Conservation (phyloP, 139 green algal species). For the Coelastrella sp. region DNA sequence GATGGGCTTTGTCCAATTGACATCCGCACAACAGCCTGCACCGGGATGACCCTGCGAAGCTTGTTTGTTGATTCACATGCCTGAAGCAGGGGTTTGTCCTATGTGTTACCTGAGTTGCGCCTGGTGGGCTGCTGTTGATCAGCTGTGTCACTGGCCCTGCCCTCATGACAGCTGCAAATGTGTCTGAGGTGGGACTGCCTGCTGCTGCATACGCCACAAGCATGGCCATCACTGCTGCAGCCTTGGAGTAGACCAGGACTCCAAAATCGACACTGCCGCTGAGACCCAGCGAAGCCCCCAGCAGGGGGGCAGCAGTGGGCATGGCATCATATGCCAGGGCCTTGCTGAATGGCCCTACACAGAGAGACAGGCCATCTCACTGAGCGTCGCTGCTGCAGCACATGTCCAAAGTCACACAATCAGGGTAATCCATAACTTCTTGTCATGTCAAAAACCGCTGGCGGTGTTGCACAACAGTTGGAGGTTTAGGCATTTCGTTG, state of each 20-base stretch:
- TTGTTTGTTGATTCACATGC: too few species aligned
- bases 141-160: background rate
- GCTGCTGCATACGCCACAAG: background rate
- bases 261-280: constrained; percentile 7
- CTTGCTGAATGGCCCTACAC: background rate
- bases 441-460: too few species aligned
- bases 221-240: constrained; percentile 16
- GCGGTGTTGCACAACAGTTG: background rate
- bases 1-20: background rate
- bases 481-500: background rate
- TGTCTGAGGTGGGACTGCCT: background rate
- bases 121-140: background rate
- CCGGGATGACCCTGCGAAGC: too few species aligned
- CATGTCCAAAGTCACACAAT: background rate
- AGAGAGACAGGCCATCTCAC: background rate
- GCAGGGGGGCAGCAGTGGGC: background rate
- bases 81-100: background rate
- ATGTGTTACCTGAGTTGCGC: background rate
- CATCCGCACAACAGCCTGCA: background rate
- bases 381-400: background rate
- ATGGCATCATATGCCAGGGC: constrained; percentile 1
- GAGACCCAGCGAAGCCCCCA: background rate
- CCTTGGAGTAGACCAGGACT: constrained; percentile 10
- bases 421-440: too few species aligned
- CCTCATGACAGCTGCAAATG: background rate